phyloP scores from a whole-genome alignment of 2,329 filamentous ascomycete species.

The Botryotinia globosa region DNA sequence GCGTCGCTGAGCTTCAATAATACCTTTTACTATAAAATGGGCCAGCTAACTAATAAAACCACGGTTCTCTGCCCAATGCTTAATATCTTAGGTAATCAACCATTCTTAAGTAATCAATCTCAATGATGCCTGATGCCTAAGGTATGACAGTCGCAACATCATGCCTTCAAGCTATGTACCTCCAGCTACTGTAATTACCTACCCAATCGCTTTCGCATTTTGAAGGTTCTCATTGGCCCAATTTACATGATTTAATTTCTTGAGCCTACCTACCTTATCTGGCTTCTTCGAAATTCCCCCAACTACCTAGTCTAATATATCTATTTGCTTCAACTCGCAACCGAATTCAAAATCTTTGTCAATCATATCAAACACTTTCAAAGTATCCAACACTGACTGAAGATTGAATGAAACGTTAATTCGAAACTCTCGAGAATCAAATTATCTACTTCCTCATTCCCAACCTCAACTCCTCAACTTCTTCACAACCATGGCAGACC shows the following conservation, averaged over 20 bases:
- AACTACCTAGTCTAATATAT: too few species aligned
- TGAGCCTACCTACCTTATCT: slow-evolving; percentile 13
- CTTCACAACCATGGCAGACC: slow-evolving; percentile 48
- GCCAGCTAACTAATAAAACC: background rate
- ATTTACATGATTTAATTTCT: background rate
- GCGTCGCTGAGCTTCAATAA: background rate
- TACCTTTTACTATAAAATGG: background rate
- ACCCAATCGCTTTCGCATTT: background rate
- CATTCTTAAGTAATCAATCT: background rate
- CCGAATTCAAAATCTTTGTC: background rate
- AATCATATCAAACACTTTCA: background rate
- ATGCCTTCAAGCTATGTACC: too few species aligned
- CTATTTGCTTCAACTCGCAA: background rate
- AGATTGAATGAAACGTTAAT: background rate
- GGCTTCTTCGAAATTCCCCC: slow-evolving; percentile 7
- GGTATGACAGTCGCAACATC: background rate
- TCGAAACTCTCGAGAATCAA: background rate
- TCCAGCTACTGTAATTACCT: too few species aligned
- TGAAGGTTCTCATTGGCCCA: background rate
- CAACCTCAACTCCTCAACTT: slow-evolving; percentile 1
- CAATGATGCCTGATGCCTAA: background rate
- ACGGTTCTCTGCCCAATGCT: background rate
- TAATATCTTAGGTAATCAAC: background rate
- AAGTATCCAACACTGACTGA: background rate
- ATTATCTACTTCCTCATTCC: background rate